These are phyloP conservation scores for Paramecium pentaurelia DNA, from an alignment of 73 alveolate species.

Conservation along the genomic window DNA sequence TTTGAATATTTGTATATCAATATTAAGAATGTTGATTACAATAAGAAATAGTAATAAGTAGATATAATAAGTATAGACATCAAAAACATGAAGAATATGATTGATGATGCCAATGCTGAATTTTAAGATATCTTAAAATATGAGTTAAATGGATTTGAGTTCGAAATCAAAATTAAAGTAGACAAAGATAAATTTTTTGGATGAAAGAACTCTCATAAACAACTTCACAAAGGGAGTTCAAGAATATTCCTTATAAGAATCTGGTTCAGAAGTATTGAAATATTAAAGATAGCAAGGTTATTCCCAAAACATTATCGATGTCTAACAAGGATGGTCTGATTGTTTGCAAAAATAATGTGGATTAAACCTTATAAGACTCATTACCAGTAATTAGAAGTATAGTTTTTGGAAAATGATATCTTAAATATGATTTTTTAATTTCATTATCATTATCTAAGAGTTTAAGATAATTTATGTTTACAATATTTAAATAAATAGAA, in stretches of 20 bases:
- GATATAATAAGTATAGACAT: too few species aligned
- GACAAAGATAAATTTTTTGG: slow-evolving; percentile 33
- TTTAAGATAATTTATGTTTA: background rate
- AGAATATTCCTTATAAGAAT: background rate
- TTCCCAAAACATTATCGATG: background rate
- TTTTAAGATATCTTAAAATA: background rate
- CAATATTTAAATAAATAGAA: background rate
- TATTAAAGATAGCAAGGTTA: background rate
- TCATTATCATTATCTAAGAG: background rate
- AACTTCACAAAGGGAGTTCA: background rate
- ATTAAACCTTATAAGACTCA: slow-evolving; percentile 44
- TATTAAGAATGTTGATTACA: too few species aligned
- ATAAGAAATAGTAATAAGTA: too few species aligned
- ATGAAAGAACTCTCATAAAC: slow-evolving; percentile 28
- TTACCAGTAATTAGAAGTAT: slow-evolving; percentile 17
- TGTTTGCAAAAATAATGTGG: slow-evolving; percentile 53
- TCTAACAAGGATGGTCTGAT: slow-evolving; percentile 48
- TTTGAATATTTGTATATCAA: too few species aligned
- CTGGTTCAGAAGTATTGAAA: background rate
- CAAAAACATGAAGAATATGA: too few species aligned
- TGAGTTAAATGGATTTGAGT: slow-evolving; percentile 21
- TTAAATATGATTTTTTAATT: background rate
- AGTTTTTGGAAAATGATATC: slow-evolving; percentile 17
- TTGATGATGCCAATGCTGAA: slow-evolving; percentile 22
- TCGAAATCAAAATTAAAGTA: background rate